phyloP scores from a whole-genome alignment of 1,284 basidiomycete genomes.

The Apiotrichum sp. region DNA sequence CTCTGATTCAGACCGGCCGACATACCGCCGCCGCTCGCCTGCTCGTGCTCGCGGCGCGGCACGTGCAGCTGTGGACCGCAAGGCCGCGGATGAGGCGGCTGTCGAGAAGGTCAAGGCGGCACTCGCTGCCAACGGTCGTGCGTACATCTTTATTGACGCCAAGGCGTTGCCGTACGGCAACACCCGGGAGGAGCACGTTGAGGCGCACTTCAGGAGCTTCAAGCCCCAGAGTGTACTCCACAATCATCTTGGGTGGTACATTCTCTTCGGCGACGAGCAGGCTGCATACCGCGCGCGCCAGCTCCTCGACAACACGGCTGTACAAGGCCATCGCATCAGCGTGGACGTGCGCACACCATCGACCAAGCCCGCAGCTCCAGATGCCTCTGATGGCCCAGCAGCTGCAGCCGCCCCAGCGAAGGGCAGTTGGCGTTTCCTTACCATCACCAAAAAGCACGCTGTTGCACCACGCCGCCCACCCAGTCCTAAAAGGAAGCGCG shows the following conservation, averaged over 20 bases:
- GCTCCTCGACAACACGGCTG: conserved; percentile 33
- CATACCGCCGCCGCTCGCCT: conserved; percentile 18
- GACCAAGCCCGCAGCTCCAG: conserved; percentile 7
- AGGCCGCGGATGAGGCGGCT: conserved; percentile 27
- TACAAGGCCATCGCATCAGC: conserved; percentile 29
- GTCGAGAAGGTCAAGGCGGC: conserved; percentile 27
- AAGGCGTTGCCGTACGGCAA: conserved; percentile 24
- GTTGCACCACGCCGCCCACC: conserved; percentile 2
- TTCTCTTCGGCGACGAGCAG: conserved; percentile 34
- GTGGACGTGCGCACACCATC: conserved; percentile 26
- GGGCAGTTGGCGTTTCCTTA: conserved; percentile 30
- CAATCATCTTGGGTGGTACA: conserved; percentile 38
- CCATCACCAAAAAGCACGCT: conserved; percentile 36
- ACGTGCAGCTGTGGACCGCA: conserved; percentile 10
- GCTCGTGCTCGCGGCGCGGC: conserved; percentile 11
- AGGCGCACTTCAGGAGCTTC: conserved; percentile 41
- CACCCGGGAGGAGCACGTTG: conserved; percentile 27
- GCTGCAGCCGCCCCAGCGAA: neutral
- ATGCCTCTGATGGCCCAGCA: conserved; percentile 1
- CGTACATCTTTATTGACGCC: conserved; percentile 37
- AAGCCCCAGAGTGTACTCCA: conserved; percentile 36
- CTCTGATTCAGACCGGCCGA: conserved; percentile 26
- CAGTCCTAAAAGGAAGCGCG: conserved; percentile 15
- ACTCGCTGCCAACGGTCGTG: conserved; percentile 28
- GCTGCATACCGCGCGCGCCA: conserved; percentile 26